Conservation (phyloP, 805 yeast species). For the Ogataea corticis region DNA sequence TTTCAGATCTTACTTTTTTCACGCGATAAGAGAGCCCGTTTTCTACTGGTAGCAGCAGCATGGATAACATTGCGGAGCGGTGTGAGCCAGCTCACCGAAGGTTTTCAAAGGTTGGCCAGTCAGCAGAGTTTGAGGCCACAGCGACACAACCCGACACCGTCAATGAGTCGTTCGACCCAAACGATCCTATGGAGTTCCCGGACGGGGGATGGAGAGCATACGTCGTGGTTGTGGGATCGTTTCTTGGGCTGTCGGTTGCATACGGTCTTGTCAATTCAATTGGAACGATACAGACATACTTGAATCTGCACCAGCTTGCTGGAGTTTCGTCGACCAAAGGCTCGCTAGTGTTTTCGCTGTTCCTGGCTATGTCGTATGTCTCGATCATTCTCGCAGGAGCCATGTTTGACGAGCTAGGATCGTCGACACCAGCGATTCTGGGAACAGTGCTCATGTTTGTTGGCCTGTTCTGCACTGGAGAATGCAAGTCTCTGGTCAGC, state of each 20-base stretch:
- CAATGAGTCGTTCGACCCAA: constrained; percentile 9
- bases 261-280: constrained; percentile 62
- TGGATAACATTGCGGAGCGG: too few species aligned
- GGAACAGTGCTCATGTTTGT: constrained; percentile 36
- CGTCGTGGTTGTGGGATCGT: constrained; percentile 56
- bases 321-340: constrained; percentile 45
- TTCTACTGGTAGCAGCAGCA: too few species aligned
- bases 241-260: constrained; percentile 52
- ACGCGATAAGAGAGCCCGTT: too few species aligned
- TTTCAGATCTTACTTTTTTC: too few species aligned
- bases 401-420: constrained; percentile 43
- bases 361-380: constrained; percentile 46
- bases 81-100: too few species aligned
- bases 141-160: too few species aligned
- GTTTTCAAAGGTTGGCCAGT: too few species aligned
- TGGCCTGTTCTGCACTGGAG: constrained; percentile 42
- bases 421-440: constrained; percentile 35
- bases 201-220: constrained; percentile 65
- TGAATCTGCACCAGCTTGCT: constrained; percentile 50
- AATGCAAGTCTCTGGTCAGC: constrained; percentile 42
- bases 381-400: constrained; percentile 41
- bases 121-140: too few species aligned
- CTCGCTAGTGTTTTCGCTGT: constrained; percentile 66
- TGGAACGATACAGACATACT: constrained; percentile 58
- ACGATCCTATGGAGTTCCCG: constrained; percentile 39